These are phyloP conservation scores for Gossypium laxum DNA, from an alignment of 441 rosid genomes.

Conservation along the genomic window DNA sequence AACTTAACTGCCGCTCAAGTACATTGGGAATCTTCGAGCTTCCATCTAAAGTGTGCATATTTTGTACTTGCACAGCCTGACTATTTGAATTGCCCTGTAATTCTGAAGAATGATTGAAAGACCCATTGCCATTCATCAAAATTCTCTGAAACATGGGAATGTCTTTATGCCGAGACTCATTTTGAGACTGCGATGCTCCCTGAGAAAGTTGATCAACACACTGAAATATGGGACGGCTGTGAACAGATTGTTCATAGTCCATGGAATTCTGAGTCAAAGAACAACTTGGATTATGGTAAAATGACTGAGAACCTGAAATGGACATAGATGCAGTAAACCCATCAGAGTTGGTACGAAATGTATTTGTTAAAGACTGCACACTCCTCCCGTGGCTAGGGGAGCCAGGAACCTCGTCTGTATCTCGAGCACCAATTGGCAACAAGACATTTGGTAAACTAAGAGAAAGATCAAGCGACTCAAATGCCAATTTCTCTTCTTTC, in stretches of 20 bases:
- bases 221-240: constrained; percentile 85
- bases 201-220: constrained; percentile 45
- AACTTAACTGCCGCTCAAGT: constrained; percentile 60
- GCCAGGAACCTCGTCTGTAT: constrained; percentile 41
- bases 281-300: constrained; percentile 91
- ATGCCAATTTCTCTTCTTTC: constrained; percentile 49
- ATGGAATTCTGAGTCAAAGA: constrained; percentile 73
- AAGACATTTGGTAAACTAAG: constrained; percentile 84
- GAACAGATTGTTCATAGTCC: constrained; percentile 89
- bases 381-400: constrained; percentile 80
- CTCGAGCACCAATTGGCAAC: constrained; percentile 66
- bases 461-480: constrained; percentile 86
- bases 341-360: constrained; percentile 68
- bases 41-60: constrained; percentile 34
- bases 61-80: constrained; percentile 38
- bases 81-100: constrained; percentile 37
- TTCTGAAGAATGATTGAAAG: constrained; percentile 38
- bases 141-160: constrained; percentile 46
- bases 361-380: constrained; percentile 59
- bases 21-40: constrained; percentile 50
- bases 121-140: constrained; percentile 60
- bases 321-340: constrained; percentile 89
- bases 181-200: constrained; percentile 51
- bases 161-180: constrained; percentile 63
- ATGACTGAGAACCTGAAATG: constrained; percentile 84